Base-by-base conservation (phyloP, 148 eudicot genomes). In the Silene uniflora region DNA sequence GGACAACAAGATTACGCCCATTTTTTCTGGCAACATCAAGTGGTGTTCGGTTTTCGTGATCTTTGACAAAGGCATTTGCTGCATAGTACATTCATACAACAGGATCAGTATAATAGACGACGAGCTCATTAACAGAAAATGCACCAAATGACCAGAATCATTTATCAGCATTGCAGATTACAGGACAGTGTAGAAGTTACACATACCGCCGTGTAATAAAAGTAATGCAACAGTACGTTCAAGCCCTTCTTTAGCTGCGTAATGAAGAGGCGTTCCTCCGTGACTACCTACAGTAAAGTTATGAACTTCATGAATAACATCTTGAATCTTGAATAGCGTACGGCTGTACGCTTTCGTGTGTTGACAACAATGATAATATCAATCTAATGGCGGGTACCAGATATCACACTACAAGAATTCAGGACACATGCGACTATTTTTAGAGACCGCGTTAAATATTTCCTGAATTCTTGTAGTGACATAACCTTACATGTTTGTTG, bases 241-340 rank as follows among this genome's bases (percentile, higher is more conserved):
- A 58, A 84, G 76, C 21, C 88, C 88, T 81, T 80, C 84, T 81
- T 85, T 85, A 22, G 90, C 85, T 59, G 88, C 87, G 84, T 85
- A 87, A 82, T 87, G 92, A 27, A 89, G 83, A 23, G 90, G 86
- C 25, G 90, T 87, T 22, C 89, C 89, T 22, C 84, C 89, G 64
- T 80, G 79, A 69, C 76, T 78, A 24, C 81, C 90, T 68, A 68
- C 55, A 32, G 4, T 29, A 29, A 29, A 1, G 32, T 1, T 29
- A 29, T 29, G 2, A 29, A 29, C 32, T 29, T 29, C 32, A 29
- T 29, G 32, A 29, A 29, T 29, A 29, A 29, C n/a, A n/a, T n/a
- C n/a, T n/a, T n/a, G n/a, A n/a, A n/a, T n/a, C n/a, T n/a, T n/a
- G n/a, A n/a, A n/a, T 29, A 29, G 3, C 3, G 32, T 29, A 1